phyloP scores from a whole-genome alignment of 805 yeast genomes.

The Sugiyamaella mastotermitis region DNA sequence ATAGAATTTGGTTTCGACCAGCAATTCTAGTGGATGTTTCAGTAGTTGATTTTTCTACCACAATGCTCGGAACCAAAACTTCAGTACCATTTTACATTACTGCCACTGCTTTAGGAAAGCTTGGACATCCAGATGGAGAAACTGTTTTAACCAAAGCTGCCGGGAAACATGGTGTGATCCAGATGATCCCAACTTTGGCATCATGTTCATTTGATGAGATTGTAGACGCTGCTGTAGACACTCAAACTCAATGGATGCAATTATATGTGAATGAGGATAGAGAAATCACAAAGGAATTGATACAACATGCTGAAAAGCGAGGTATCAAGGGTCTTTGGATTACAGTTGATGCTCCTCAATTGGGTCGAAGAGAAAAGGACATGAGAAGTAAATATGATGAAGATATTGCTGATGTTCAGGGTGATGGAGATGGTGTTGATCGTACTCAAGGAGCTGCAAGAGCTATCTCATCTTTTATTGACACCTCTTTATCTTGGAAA shows the following conservation, averaged over 20 bases:
- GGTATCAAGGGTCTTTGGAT: conserved; percentile 80
- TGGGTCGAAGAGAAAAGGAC: conserved; percentile 89
- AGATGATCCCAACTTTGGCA: conserved; percentile 91
- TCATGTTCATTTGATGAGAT: conserved; percentile 86
- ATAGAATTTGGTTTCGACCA: conserved; percentile 83
- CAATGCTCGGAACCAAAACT: conserved; percentile 65
- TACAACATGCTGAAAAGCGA: conserved; percentile 64
- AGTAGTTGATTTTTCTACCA: conserved; percentile 62
- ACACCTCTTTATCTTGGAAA: conserved; percentile 58
- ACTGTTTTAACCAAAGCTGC: conserved; percentile 80
- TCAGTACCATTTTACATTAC: conserved; percentile 80
- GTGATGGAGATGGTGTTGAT: conserved; percentile 43
- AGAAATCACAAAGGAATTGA: conserved; percentile 50
- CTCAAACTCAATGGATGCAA: conserved; percentile 84
- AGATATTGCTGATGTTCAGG: conserved; percentile 41
- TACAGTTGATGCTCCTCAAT: conserved; percentile 89
- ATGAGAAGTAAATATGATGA: conserved; percentile 58
- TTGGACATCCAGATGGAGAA: conserved; percentile 94
- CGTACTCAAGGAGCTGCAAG: conserved; percentile 77
- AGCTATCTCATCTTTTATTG: conserved; percentile 82
- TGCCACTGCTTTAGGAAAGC: conserved; percentile 87
- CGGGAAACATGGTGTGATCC: conserved; percentile 61
- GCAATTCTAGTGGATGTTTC: conserved; percentile 73
- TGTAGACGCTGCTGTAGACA: conserved; percentile 56
- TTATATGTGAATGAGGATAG: conserved; percentile 78